Evolutionary conservation across 148 eudicot species (phyloP).

Genomic region (Diospyros kaki): DNA sequence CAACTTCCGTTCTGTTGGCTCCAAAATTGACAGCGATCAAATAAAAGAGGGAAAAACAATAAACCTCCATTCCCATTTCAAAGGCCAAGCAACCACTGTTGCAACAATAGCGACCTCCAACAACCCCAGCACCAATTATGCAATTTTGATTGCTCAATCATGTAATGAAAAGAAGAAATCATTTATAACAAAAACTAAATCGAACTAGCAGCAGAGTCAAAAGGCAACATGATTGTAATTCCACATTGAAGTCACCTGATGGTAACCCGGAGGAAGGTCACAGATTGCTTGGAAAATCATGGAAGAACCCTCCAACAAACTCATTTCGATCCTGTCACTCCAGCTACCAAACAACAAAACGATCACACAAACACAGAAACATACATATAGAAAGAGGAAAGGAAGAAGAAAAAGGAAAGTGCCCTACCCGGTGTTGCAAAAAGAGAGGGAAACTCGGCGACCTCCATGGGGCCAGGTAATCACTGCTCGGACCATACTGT

Average conservation of each 20-base stretch:
- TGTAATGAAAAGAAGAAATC: neutral
- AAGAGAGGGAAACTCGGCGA: slow-evolving; percentile 21
- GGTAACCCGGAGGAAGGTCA: slow-evolving; percentile 34
- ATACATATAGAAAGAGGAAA: neutral
- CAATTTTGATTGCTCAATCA: neutral
- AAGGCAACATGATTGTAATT: neutral
- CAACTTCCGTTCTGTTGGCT: no score
- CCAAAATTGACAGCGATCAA: no score
- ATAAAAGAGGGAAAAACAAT: no score
- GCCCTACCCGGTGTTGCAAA: slow-evolving; percentile 31
- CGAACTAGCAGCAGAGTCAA: no score
- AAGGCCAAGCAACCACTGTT: neutral
- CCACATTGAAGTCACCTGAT: slow-evolving; percentile 23
- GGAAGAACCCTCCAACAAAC: slow-evolving; percentile 26
- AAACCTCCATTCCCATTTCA: no score
- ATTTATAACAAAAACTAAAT: neutral
- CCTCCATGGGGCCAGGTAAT: slow-evolving; percentile 37
- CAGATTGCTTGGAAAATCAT: slow-evolving; percentile 17
- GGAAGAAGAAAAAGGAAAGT: neutral
- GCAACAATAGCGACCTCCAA: neutral
- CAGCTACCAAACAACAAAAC: slow-evolving; percentile 23
- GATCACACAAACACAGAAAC: neutral
- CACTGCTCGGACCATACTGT: slow-evolving; percentile 24
- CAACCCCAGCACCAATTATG: neutral
- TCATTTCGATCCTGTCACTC: slow-evolving; percentile 26